Percentiles rank a stretch among this genome's conserved stretches.
phyloP scores from a whole-genome alignment of 83 land plant genomes.

The Picea abies region DNA sequence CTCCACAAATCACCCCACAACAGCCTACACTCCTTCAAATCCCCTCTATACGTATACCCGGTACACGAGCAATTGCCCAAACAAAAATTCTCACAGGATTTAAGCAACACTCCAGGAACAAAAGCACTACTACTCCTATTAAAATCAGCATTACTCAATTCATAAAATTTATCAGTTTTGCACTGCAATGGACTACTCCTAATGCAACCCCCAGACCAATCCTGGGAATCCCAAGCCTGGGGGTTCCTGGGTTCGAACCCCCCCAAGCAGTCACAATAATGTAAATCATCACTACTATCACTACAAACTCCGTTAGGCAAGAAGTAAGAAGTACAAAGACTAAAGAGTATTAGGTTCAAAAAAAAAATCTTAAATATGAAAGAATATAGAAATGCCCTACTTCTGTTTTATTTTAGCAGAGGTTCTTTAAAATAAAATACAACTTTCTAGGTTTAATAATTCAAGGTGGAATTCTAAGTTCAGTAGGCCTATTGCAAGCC shows the following conservation, averaged over 20 bases:
- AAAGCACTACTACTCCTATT: neutral
- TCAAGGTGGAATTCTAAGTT: no score
- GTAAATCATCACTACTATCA: neutral
- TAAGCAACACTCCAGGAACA: neutral
- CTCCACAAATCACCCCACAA: conserved; percentile 34
- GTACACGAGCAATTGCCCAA: conserved; percentile 39
- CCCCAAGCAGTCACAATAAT: conserved; percentile 22
- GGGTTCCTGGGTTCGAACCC: conserved; percentile 22
- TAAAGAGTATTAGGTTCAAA: no score
- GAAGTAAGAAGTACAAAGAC: no score
- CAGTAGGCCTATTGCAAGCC: no score
- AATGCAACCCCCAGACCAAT: conserved; percentile 30
- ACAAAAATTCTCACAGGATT: conserved; percentile 26
- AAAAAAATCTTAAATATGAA: no score
- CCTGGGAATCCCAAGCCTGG: conserved; percentile 8
- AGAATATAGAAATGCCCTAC: no score
- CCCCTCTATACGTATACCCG: conserved; percentile 28
- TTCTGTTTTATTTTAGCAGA: no score
- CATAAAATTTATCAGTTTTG: conserved; percentile 19
- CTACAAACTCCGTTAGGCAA: conserved; percentile 7
- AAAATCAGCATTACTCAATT: neutral
- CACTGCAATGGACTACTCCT: conserved; percentile 19
- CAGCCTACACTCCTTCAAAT: conserved; percentile 19
- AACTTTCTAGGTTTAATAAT: no score
- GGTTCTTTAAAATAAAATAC: no score